Evolutionary conservation across 495 filamentous ascomycete genomes (phyloP).

Genomic region (Xylaria intraflava): DNA sequence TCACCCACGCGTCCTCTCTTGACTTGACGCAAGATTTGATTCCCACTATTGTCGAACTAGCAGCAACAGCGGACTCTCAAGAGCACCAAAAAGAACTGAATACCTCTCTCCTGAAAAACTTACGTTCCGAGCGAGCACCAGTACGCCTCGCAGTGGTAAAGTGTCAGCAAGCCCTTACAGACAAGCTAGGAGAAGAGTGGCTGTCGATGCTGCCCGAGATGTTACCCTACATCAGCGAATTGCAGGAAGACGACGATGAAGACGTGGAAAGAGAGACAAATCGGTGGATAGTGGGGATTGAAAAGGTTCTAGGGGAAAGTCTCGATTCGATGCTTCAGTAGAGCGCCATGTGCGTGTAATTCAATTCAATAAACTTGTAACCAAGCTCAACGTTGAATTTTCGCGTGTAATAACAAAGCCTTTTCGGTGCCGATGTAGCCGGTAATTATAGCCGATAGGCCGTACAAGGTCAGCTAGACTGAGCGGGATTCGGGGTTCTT

Average conservation of each 20-base stretch:
- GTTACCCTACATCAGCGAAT: slow-evolving; percentile 85
- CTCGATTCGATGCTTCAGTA: slow-evolving; percentile 86
- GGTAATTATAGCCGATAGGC: too few relatives aligned
- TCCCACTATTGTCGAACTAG: slow-evolving; percentile 66
- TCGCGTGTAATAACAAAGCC: too few relatives aligned
- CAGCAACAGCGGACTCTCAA: slow-evolving; percentile 66
- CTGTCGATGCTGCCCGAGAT: slow-evolving; percentile 83
- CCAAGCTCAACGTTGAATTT: too few relatives aligned
- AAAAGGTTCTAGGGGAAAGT: slow-evolving; percentile 77
- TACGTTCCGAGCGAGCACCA: slow-evolving; percentile 60
- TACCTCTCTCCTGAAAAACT: slow-evolving; percentile 59
- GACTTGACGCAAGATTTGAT: slow-evolving; percentile 36
- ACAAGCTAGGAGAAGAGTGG: slow-evolving; percentile 85
- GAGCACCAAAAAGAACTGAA: slow-evolving; percentile 90
- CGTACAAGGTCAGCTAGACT: too few relatives aligned
- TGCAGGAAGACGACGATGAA: slow-evolving; percentile 95
- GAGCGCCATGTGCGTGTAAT: neutral
- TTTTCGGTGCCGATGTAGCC: too few relatives aligned
- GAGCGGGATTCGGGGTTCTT: too few relatives aligned
- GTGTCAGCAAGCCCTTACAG: slow-evolving; percentile 69
- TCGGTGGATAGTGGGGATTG: slow-evolving; percentile 80
- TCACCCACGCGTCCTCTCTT: slow-evolving; percentile 48
- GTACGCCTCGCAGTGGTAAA: slow-evolving; percentile 72
- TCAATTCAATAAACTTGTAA: neutral
- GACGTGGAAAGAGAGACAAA: slow-evolving; percentile 79